A percentile compares a stretch with the other conserved stretches of the same genome.
Conservation (phyloP, 352 stramenopile genomes). For the Pythium vanterpoolii region DNA sequence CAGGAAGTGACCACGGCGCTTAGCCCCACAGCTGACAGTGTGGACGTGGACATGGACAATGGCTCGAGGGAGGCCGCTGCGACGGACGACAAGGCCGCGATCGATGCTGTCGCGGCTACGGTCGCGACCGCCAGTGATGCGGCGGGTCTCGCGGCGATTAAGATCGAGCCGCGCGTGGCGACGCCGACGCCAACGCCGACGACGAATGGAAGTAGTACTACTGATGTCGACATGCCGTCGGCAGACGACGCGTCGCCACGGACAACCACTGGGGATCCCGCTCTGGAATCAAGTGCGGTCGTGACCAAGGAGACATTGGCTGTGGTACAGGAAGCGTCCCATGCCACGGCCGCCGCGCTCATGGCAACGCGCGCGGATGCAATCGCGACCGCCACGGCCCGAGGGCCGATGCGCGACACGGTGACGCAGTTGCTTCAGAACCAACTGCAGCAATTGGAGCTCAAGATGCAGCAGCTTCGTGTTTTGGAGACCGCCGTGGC, state of each 20-base stretch:
- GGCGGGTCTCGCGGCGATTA: conserved; percentile 35
- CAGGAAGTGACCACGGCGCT: not conserved
- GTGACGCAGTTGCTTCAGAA: conserved; percentile 63
- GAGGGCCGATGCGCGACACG: conserved; percentile 43
- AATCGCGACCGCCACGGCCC: conserved; percentile 40
- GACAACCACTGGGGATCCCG: too few species aligned
- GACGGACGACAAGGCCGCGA: conserved; percentile 11
- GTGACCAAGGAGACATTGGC: conserved; percentile 55
- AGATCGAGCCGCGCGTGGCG: conserved; percentile 14
- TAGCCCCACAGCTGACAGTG: too few species aligned
- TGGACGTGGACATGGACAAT: conserved; percentile 19
- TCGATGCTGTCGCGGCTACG: conserved; percentile 36
- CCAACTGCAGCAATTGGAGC: conserved; percentile 70
- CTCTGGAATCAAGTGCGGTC: too few species aligned
- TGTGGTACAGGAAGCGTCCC: conserved; percentile 59
- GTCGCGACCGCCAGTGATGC: conserved; percentile 36
- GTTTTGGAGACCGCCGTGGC: conserved; percentile 49
- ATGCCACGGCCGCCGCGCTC: conserved; percentile 56
- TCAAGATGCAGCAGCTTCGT: conserved; percentile 73
- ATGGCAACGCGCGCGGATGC: conserved; percentile 48
- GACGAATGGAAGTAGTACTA: not conserved
- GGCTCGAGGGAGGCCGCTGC: not conserved
- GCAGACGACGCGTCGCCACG: too few species aligned
- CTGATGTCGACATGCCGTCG: conserved; percentile 36
- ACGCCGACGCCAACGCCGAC: conserved; percentile 17